These are phyloP conservation scores for Stylosanthes scabra DNA, from an alignment of 331 rosid species.

Conservation along the genomic window DNA sequence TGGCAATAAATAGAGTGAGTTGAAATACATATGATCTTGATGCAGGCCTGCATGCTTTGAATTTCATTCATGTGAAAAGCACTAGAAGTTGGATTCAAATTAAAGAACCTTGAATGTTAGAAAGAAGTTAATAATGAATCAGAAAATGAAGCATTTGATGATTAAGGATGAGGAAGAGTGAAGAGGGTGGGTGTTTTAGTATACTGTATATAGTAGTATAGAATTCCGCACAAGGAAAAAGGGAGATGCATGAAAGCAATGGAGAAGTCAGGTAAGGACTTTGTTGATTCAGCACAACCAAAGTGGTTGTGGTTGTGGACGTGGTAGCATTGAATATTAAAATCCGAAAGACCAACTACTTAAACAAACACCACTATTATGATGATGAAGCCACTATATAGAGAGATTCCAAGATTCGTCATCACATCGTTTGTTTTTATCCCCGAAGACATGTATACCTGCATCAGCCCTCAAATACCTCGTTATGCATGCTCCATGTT, in stretches of 20 bases:
- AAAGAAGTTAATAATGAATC: no score
- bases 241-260: background rate
- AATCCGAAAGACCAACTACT: conserved; percentile 51
- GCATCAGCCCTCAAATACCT: conserved; percentile 20
- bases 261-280: conserved; percentile 34
- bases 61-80: no score
- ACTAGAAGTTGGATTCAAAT: no score
- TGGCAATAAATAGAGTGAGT: background rate
- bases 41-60: no score
- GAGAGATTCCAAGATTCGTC: conserved; percentile 14
- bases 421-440: background rate
- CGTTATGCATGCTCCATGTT: background rate
- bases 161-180: no score
- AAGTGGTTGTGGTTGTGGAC: background rate
- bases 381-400: background rate
- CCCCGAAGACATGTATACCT: conserved; percentile 8
- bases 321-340: conserved; percentile 39
- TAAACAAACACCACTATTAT: conserved; percentile 44
- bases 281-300: conserved; percentile 39
- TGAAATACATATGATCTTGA: no score
- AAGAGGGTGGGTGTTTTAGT: no score
- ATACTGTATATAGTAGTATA: no score
- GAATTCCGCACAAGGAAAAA: no score
- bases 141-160: no score
- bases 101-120: no score